Evolutionary conservation across 2,329 filamentous ascomycete genomes (phyloP).

Genomic region (Ampelomyces quisqualis): DNA sequence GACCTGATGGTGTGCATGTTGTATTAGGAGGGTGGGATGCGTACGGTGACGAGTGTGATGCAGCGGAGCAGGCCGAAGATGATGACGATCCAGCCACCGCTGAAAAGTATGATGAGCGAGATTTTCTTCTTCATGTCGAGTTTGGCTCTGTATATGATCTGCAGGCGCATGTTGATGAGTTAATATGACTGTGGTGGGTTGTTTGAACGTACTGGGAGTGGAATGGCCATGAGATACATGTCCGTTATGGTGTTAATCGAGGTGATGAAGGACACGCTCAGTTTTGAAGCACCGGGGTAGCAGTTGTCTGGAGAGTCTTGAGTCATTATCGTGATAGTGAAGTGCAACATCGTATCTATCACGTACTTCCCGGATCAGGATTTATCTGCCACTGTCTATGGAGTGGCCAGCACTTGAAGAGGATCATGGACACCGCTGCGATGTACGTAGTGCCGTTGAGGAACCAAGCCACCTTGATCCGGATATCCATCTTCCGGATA

Average conservation of each 20-base stretch:
- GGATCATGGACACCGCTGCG: conserved; percentile 52
- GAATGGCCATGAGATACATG: conserved; percentile 60
- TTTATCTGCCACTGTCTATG: conserved; percentile 60
- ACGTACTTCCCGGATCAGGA: conserved; percentile 58
- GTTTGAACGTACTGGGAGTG: conserved; percentile 45
- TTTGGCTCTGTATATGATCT: conserved; percentile 54
- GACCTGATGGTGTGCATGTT: background rate
- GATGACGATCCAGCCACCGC: conserved; percentile 58
- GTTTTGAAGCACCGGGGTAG: conserved; percentile 10
- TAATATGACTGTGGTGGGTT: background rate
- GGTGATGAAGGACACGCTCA: conserved; percentile 31
- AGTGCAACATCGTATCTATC: background rate
- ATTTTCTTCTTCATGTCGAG: conserved; percentile 55
- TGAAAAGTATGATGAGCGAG: conserved; percentile 56
- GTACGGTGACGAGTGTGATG: conserved; percentile 7
- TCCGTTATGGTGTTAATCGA: conserved; percentile 58
- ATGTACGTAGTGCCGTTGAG: conserved; percentile 54
- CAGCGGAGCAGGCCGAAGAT: conserved; percentile 55
- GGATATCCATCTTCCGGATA: conserved; percentile 6
- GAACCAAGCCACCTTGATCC: conserved; percentile 52
- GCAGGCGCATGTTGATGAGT: background rate
- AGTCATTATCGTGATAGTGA: background rate
- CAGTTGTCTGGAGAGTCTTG: conserved; percentile 10
- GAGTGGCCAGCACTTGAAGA: conserved; percentile 57
- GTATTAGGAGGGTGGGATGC: background rate